Evolutionary conservation across 805 yeast genomes (phyloP).

Genomic region (Cyberlindnera mississippiensis): DNA sequence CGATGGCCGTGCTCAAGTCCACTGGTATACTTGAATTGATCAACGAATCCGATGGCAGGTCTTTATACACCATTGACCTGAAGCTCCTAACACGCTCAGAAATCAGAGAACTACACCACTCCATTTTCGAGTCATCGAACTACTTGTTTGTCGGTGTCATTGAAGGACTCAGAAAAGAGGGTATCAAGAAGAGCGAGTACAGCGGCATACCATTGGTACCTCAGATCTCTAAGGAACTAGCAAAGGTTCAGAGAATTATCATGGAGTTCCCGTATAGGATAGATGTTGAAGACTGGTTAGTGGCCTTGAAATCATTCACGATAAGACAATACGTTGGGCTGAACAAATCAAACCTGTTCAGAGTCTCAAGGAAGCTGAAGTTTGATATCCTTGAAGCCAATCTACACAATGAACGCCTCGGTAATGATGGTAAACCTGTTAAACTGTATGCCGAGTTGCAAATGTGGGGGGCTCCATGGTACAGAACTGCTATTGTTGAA

Average conservation of each 20-base stretch:
- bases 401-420: slow-evolving; percentile 31
- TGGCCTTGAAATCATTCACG: slow-evolving; percentile 61
- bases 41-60: slow-evolving; percentile 59
- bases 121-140: slow-evolving; percentile 57
- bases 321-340: slow-evolving; percentile 45
- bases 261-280: slow-evolving; percentile 62
- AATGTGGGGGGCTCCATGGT: slow-evolving; percentile 74
- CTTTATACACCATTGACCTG: slow-evolving; percentile 56
- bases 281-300: slow-evolving; percentile 76
- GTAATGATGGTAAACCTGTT: slow-evolving; percentile 7
- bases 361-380: slow-evolving; percentile 49
- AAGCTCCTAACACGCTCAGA: slow-evolving; percentile 52
- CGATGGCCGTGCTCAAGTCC: slow-evolving; percentile 66
- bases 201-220: slow-evolving; percentile 4
- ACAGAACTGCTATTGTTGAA: slow-evolving; percentile 64
- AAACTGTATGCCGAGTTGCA: slow-evolving; percentile 63
- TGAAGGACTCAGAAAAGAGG: slow-evolving; percentile 44
- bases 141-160: slow-evolving; percentile 56
- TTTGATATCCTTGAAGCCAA: slow-evolving; percentile 66
- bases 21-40: slow-evolving; percentile 59
- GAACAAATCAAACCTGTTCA: slow-evolving; percentile 33
- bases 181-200: slow-evolving; percentile 8
- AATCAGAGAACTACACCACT: slow-evolving; percentile 58
- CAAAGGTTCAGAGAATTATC: slow-evolving; percentile 37
- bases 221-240: slow-evolving; percentile 30